Percentiles rank a stretch among this genome's conserved stretches.
Conservation (phyloP, 352 stramenopile genomes). For the Plasmopara viticola region DNA sequence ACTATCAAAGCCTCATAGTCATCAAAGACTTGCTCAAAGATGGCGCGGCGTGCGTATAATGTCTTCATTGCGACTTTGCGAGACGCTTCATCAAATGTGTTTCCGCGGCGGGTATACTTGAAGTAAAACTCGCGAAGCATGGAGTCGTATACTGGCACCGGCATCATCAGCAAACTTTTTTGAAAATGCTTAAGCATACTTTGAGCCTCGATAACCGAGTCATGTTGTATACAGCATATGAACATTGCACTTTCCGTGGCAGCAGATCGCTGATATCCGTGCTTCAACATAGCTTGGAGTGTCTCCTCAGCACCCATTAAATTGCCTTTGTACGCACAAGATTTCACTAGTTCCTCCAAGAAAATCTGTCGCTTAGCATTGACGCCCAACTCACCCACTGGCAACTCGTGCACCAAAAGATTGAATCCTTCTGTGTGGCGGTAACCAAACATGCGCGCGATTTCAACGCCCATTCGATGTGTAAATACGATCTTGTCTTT, state of each 20-base stretch:
- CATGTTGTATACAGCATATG: constrained; percentile 55
- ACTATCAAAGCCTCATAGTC: constrained; percentile 32
- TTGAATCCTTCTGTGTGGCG: constrained; percentile 44
- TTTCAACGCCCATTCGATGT: constrained; percentile 54
- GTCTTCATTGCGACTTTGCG: constrained; percentile 51
- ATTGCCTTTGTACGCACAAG: constrained; percentile 67
- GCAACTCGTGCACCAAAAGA: constrained; percentile 39
- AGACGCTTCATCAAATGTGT: constrained; percentile 52
- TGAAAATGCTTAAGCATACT: constrained; percentile 47
- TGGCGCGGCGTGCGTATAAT: constrained; percentile 44
- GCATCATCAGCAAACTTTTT: constrained; percentile 31
- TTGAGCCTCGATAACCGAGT: constrained; percentile 26
- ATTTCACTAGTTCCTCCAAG: constrained; percentile 63
- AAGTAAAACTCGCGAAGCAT: constrained; percentile 72
- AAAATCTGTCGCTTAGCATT: constrained; percentile 35
- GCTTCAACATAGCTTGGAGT: constrained; percentile 33
- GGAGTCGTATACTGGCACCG: constrained; percentile 61
- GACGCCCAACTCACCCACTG: constrained; percentile 7
- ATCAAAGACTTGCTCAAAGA: constrained; percentile 53
- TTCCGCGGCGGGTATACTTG: constrained; percentile 61
- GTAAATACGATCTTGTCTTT: constrained; percentile 52
- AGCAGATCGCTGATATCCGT: constrained; percentile 43
- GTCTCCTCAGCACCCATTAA: constrained; percentile 40
- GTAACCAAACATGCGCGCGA: constrained; percentile 61
- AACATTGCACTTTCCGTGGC: constrained; percentile 56